Evolutionary conservation across 352 stramenopile genomes (phyloP), one percentile per base, ranked within the genome.

Genomic region (Thraustochytrium striatum): DNA sequence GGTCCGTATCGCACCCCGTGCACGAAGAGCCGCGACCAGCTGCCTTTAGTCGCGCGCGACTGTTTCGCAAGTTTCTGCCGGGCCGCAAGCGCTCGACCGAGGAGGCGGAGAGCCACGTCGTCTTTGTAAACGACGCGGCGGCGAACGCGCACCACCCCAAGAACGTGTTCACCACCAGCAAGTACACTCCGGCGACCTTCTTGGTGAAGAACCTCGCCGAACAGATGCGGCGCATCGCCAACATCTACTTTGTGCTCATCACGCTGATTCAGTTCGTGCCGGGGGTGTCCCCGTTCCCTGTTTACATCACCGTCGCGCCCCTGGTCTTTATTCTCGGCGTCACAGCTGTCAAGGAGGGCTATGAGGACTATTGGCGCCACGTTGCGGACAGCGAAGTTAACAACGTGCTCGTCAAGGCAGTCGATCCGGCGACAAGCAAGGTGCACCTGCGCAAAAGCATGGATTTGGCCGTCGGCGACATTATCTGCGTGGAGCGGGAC

Each of bases 221-320:
- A 82, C 92, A 97, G 84, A 96, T 97, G 82, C 87, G 90, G 39
- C 89, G 92, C 19, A 85, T 96, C 30, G 91, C 92, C 11, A 97
- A 97, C 81, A 90, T 95, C 50, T 97, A 96, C 83, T 97, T 97
- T 58, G 85, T 97, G 57, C 85, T 96, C 80, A 96, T 97, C 58
- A 94, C 90, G 30, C 73, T 96, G 5, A 85, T 97, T 32, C 93
- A 96, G 81, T 79, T 97, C 21, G 88, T 90, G 38, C 84, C 84
- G 21, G 84, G 61, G 19, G 87, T 94, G 53, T 93, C 89, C 25
- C 90, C 90, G 3, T 88, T 62, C 86, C 85, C 11, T 25, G 7
- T 21, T 33, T 86, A 28, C 88, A 87, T 68, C 44, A 84, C 39
- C 78, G 50, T 25, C 73, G 85, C 39, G 8, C 72, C 89, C 33